These are phyloP conservation scores for Immersiella caudata DNA, from an alignment of 495 filamentous ascomycete species.

Conservation along the genomic window DNA sequence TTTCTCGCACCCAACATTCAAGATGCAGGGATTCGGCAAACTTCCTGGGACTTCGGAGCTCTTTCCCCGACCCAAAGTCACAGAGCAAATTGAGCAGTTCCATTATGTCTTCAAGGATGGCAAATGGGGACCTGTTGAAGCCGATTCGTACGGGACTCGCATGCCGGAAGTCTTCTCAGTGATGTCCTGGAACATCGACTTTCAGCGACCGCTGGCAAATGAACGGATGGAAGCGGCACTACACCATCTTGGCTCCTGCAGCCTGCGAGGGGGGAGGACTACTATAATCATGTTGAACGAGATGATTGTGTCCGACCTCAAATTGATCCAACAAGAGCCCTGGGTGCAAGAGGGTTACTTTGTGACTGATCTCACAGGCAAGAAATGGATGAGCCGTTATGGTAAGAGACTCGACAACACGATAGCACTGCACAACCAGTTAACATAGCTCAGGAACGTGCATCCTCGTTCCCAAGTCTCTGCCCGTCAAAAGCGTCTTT, in stretches of 20 bases:
- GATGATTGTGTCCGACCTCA: slow-evolving; percentile 47
- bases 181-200: slow-evolving; percentile 58
- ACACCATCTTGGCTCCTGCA: slow-evolving; percentile 40
- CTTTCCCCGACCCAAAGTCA: neutral
- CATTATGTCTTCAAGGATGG: slow-evolving; percentile 4
- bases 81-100: neutral
- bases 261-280: slow-evolving; percentile 25
- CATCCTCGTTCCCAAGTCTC: slow-evolving; percentile 51
- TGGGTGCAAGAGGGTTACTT: slow-evolving; percentile 37
- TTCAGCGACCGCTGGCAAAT: slow-evolving; percentile 40
- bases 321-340: slow-evolving; percentile 38
- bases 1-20: neutral
- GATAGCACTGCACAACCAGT: neutral
- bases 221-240: slow-evolving; percentile 51
- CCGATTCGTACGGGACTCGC: neutral
- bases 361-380: slow-evolving; percentile 47
- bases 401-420: slow-evolving; percentile 1
- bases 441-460: slow-evolving; percentile 49
- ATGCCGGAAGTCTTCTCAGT: slow-evolving; percentile 20
- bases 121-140: neutral
- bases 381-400: slow-evolving; percentile 23
- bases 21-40: neutral
- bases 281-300: slow-evolving; percentile 56
- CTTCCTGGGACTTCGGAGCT: neutral
- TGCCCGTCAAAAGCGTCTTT: slow-evolving; percentile 46